These are phyloP conservation scores for Brassica napus DNA, from an alignment of 345 rosid genomes.

Conservation along the genomic window DNA sequence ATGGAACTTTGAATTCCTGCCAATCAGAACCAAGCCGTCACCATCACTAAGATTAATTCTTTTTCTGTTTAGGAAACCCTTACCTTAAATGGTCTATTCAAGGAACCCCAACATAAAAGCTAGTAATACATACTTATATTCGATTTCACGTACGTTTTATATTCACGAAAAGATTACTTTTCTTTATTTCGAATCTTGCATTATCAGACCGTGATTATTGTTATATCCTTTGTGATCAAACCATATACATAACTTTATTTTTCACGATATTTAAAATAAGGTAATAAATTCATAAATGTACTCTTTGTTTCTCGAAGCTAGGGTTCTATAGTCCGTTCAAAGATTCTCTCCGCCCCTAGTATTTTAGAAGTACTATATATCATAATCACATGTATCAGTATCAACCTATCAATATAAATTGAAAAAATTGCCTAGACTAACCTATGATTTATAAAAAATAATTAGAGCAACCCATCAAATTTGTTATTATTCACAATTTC, in stretches of 20 bases:
- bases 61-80: constrained; percentile 38
- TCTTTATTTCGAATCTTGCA: not conserved
- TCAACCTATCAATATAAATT: too few relatives aligned
- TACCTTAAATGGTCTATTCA: constrained; percentile 31
- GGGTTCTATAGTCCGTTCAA: not conserved
- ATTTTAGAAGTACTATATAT: too few relatives aligned
- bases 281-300: not conserved
- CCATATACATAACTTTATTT: not conserved
- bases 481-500: too few relatives aligned
- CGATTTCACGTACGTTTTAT: constrained; percentile 7
- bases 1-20: constrained; percentile 26
- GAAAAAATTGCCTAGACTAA: too few relatives aligned
- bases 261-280: not conserved
- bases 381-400: too few relatives aligned
- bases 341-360: not conserved
- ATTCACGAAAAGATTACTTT: not conserved
- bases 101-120: constrained; percentile 25
- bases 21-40: constrained; percentile 21
- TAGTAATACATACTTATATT: constrained; percentile 10
- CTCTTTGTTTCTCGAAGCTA: not conserved
- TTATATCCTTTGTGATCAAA: not conserved
- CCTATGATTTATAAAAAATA: too few relatives aligned
- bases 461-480: too few relatives aligned
- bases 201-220: not conserved
- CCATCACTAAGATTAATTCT: constrained; percentile 25